Percentiles rank a stretch among this genome's conserved stretches.
Conservation (phyloP, 305 asterid species). For the Vinca major region DNA sequence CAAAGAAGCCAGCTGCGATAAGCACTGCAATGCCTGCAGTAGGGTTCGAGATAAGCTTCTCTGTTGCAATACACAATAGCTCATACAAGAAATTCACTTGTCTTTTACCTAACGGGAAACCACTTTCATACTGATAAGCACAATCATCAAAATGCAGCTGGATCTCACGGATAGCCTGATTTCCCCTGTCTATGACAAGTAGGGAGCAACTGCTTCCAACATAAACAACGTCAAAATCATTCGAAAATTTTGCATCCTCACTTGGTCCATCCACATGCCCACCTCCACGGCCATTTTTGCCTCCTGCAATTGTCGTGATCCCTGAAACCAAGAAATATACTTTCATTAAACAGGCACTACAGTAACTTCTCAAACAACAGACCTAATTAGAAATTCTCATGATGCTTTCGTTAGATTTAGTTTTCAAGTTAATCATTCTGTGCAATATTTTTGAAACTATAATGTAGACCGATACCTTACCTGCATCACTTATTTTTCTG, state of each 20-base stretch:
- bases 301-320: constrained; percentile 91
- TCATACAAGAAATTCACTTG: constrained; percentile 3
- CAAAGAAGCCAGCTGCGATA: constrained; percentile 85
- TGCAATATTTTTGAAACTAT: neutral
- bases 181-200: constrained; percentile 92
- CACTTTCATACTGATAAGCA: constrained; percentile 88
- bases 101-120: constrained; percentile 65
- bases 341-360: neutral
- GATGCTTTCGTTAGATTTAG: neutral
- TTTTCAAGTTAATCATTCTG: neutral
- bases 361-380: neutral
- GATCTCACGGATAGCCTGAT: constrained; percentile 87
- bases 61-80: neutral
- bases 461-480: constrained; percentile 24
- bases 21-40: constrained; percentile 67
- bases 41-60: constrained; percentile 3
- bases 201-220: constrained; percentile 98
- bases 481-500: constrained; percentile 86
- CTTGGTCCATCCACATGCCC: constrained; percentile 95
- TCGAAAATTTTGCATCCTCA: constrained; percentile 85
- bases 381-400: neutral
- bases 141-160: constrained; percentile 92
- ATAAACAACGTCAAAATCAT: constrained; percentile 87
- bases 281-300: constrained; percentile 70
- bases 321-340: constrained; percentile 28